Evolutionary conservation across 495 filamentous ascomycete species (phyloP), one percentile per base, ranked within the genome.

Genomic region (Ramalina peruviana): DNA sequence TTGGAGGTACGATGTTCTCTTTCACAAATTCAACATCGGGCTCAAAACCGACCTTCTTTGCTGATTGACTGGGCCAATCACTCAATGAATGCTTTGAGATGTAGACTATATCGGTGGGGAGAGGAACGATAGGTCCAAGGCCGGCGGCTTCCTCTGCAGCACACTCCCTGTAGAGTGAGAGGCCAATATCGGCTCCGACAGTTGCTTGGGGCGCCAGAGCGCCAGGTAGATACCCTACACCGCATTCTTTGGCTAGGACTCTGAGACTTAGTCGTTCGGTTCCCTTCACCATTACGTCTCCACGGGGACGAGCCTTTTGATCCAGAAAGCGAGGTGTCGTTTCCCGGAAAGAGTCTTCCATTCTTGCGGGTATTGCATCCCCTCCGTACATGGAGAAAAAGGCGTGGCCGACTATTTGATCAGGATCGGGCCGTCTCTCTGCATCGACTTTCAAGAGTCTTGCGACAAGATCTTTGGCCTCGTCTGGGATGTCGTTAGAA

Each of bases 391-490:
- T 75, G 41, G 76, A 78, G 65, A 94, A 92, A 62, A 92, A 94
- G 12, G 75, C 67, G 60, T 92, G 87, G 47, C 86, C 79, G 13
- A 89, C 85, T 60, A 92, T 83, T 6, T 80, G 78, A 57, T 93
- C 87, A 0, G 86, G 79, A 46, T 83, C 80, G 3, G 86, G 86
- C 21, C 87, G 74, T 59, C 75, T 65, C 41, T 86, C 75, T 10
- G 88, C 83, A 16, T 85, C 78, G 49, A 86, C 71, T 40, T 76
- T 76, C 20, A 94, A 70, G 60, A 92, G 82, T 11, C 70, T 74
- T 47, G 78, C 78, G 11, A 94, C 87, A 12, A 93, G 68, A 40
- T 82, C 79, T 50, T 89, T 93, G n/a, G 83, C 85, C 56, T 77
- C 68, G 12, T 71, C 63, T 0, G 75, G 72, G 37, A 79, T 75